These are phyloP conservation scores for Myxozyma neglecta DNA, from an alignment of 805 yeast species.

Conservation along the genomic window DNA sequence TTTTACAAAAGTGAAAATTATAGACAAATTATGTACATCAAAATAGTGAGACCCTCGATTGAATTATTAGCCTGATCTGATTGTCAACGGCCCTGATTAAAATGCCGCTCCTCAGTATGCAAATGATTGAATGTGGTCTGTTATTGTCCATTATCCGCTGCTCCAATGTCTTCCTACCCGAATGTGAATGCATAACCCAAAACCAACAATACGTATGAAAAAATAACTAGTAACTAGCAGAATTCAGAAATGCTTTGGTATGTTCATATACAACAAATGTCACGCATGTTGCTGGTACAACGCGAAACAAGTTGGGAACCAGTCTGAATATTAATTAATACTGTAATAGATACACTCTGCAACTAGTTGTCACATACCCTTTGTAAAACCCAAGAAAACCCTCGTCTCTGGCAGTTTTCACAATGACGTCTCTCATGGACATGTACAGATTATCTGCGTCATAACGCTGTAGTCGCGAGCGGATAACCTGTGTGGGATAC, in stretches of 20 bases:
- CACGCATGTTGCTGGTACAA: slow-evolving; percentile 88
- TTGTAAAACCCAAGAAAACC: slow-evolving; percentile 75
- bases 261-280: slow-evolving; percentile 83
- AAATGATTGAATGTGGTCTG: too few relatives aligned
- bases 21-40: too few relatives aligned
- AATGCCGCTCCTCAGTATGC: too few relatives aligned
- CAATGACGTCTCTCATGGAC: slow-evolving; percentile 41
- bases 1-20: too few relatives aligned
- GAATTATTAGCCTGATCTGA: too few relatives aligned
- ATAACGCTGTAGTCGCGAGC: slow-evolving; percentile 69
- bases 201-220: neutral
- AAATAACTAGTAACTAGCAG: neutral
- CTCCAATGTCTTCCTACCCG: too few relatives aligned
- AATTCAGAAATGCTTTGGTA: slow-evolving; percentile 8
- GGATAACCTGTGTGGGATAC: slow-evolving; percentile 82
- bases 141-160: too few relatives aligned
- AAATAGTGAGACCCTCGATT: too few relatives aligned
- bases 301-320: slow-evolving; percentile 72
- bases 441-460: slow-evolving; percentile 37
- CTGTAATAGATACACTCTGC: neutral
- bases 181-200: too few relatives aligned
- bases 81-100: too few relatives aligned
- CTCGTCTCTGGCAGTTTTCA: slow-evolving; percentile 48
- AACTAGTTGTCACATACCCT: slow-evolving; percentile 47
- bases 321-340: slow-evolving; percentile 38